These are phyloP conservation scores for Pugionium dolabratum DNA, from an alignment of 345 rosid species.

Conservation along the genomic window DNA sequence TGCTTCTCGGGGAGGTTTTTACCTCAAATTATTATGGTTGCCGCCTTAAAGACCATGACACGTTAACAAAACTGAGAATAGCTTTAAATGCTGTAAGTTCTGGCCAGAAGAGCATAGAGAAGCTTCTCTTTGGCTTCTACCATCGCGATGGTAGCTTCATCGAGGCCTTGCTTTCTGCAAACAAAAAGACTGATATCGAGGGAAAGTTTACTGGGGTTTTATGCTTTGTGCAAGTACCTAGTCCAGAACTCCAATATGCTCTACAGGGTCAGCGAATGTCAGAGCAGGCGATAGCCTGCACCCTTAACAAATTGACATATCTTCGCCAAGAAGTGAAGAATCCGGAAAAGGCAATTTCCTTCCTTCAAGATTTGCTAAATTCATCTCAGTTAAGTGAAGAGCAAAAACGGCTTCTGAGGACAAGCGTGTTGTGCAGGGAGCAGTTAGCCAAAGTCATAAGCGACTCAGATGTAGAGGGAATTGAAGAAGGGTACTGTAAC, in stretches of 20 bases:
- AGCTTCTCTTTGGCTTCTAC: conserved; percentile 67
- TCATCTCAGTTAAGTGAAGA: conserved; percentile 56
- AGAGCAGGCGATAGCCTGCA: conserved; percentile 61
- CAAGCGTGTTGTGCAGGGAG: conserved; percentile 56
- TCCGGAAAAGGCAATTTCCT: conserved; percentile 58
- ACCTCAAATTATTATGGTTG: conserved; percentile 58
- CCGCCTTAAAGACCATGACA: conserved; percentile 66
- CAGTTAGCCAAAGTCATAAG: conserved; percentile 63
- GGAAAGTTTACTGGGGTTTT: conserved; percentile 67
- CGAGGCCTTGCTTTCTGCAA: conserved; percentile 70
- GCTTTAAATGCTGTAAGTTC: conserved; percentile 55
- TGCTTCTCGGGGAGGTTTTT: conserved; percentile 84
- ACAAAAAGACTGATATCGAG: conserved; percentile 55
- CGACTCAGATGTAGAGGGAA: conserved; percentile 66
- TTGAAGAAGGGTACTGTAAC: conserved; percentile 69
- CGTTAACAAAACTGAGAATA: conserved; percentile 68
- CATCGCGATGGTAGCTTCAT: conserved; percentile 55
- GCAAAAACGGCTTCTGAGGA: conserved; percentile 61
- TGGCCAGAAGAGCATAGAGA: conserved; percentile 56
- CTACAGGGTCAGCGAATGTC: conserved; percentile 70
- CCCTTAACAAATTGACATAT: conserved; percentile 63
- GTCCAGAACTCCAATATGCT: conserved; percentile 78
- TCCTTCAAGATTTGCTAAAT: conserved; percentile 55
- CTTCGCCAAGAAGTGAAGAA: conserved; percentile 59
- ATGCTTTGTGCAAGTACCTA: conserved; percentile 74